Percentiles rank a stretch among this genome's conserved stretches.
Evolutionary conservation across 2,329 filamentous ascomycete genomes (phyloP).

Genomic region (Penicillium sp.): DNA sequence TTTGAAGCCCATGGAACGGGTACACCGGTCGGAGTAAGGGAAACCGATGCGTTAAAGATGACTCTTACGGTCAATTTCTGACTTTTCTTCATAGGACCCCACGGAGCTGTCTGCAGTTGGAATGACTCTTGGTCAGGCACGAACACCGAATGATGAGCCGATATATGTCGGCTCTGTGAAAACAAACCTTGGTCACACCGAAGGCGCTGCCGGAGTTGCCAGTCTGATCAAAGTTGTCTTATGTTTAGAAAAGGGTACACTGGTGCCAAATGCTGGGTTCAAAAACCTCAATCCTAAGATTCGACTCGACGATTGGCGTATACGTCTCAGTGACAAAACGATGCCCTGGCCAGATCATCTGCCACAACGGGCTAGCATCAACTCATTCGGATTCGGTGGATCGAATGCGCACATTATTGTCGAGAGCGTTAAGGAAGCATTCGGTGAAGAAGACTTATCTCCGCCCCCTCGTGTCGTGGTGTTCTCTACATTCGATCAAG

Average conservation of each 20-base stretch:
- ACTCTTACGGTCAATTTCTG: rapidly evolving
- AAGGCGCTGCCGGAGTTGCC: slow-evolving; percentile 50
- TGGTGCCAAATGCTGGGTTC: slow-evolving; percentile 47
- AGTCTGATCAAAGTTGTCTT: slow-evolving; percentile 47
- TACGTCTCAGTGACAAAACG: slow-evolving; percentile 14
- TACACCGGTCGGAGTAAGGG: slow-evolving; percentile 30
- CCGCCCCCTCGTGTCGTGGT: slow-evolving; percentile 14
- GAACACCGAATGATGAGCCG: slow-evolving; percentile 12
- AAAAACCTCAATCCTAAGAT: slow-evolving; percentile 42
- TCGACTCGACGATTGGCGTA: slow-evolving; percentile 22
- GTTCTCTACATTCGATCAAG: slow-evolving; percentile 15
- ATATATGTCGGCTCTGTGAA: slow-evolving; percentile 31
- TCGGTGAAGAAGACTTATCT: slow-evolving; percentile 10
- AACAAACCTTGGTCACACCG: slow-evolving; percentile 45
- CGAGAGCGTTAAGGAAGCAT: slow-evolving; percentile 16
- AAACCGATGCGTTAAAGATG: not conserved
- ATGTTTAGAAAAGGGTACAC: slow-evolving; percentile 37
- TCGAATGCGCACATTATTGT: slow-evolving; percentile 25
- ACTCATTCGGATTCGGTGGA: slow-evolving; percentile 31
- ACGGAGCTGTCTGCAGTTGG: slow-evolving; percentile 18
- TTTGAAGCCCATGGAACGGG: slow-evolving; percentile 44
- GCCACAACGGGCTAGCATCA: slow-evolving; percentile 22
- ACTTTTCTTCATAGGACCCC: slow-evolving; percentile 8
- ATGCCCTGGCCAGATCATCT: slow-evolving; percentile 20
- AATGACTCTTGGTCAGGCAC: slow-evolving; percentile 13